Percentiles rank a stretch among this genome's conserved stretches.
These are phyloP conservation scores for Tetragonia tetragonoides DNA, from an alignment of 148 eudicot genomes.

Conservation along the genomic window DNA sequence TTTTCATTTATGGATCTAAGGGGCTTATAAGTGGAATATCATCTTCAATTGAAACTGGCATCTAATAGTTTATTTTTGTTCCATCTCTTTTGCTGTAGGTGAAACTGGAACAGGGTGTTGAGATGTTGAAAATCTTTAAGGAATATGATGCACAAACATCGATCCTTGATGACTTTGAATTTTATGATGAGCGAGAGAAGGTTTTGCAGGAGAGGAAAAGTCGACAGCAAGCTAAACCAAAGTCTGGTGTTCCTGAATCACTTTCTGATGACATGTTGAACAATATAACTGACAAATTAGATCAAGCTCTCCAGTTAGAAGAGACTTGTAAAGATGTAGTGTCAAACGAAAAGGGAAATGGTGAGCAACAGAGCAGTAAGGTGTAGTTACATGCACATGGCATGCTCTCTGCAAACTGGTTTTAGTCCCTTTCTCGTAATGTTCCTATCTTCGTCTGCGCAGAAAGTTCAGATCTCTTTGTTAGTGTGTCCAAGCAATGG, in stretches of 20 bases:
- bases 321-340: slow-evolving; percentile 44
- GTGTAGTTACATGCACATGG: slow-evolving; percentile 29
- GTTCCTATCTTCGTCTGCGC: not conserved
- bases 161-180: slow-evolving; percentile 78
- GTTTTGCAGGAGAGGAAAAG: slow-evolving; percentile 69
- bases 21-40: not conserved
- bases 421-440: slow-evolving; percentile 7
- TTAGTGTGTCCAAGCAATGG: not conserved
- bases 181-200: slow-evolving; percentile 81
- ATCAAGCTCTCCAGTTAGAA: slow-evolving; percentile 67
- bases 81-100: slow-evolving; percentile 47
- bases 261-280: slow-evolving; percentile 44
- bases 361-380: slow-evolving; percentile 26
- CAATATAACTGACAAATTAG: slow-evolving; percentile 64
- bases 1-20: not conserved
- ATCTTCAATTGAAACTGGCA: not conserved
- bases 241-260: slow-evolving; percentile 33
- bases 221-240: slow-evolving; percentile 54
- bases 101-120: slow-evolving; percentile 79
- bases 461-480: not conserved
- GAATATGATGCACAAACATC: slow-evolving; percentile 66
- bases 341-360: slow-evolving; percentile 25
- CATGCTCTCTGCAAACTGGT: slow-evolving; percentile 19
- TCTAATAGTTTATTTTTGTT: slow-evolving; percentile 2
- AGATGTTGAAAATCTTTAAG: slow-evolving; percentile 88